Evolutionary conservation across 108 stramenopile genomes (phyloP).

Genomic region (Epipyxis sp.): DNA sequence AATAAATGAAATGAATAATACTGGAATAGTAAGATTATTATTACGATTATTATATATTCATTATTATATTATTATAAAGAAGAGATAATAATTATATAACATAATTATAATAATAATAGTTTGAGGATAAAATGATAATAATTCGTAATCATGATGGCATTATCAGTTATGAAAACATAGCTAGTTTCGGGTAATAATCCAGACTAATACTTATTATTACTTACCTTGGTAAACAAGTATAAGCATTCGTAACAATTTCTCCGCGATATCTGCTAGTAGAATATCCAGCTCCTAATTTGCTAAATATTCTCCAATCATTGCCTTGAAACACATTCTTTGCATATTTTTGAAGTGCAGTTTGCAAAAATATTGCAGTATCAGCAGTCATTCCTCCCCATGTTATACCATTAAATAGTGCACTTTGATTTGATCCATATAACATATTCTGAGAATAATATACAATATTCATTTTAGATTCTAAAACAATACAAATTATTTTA

Average conservation of each 20-base stretch:
- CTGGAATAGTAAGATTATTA: no score
- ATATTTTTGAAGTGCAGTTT: background rate
- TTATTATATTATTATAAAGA: no score
- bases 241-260: constrained; percentile 25
- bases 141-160: no score
- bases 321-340: background rate
- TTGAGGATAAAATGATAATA: no score
- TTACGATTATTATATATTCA: no score
- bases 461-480: constrained; percentile 12
- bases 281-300: constrained; percentile 26
- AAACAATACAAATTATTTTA: no score
- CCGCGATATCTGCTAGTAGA: background rate
- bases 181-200: background rate
- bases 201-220: no score
- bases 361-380: constrained; percentile 20
- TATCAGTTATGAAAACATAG: no score
- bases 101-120: no score
- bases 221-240: constrained; percentile 15
- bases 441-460: no score
- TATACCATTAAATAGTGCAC: background rate
- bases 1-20: no score
- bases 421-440: constrained; percentile 10
- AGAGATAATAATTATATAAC: no score
- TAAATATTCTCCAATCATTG: background rate
- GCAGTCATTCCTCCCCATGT: constrained; percentile 31